Evolutionary conservation across 306 rosid genomes (phyloP).

Genomic region (Astragalus glycyphyllos): DNA sequence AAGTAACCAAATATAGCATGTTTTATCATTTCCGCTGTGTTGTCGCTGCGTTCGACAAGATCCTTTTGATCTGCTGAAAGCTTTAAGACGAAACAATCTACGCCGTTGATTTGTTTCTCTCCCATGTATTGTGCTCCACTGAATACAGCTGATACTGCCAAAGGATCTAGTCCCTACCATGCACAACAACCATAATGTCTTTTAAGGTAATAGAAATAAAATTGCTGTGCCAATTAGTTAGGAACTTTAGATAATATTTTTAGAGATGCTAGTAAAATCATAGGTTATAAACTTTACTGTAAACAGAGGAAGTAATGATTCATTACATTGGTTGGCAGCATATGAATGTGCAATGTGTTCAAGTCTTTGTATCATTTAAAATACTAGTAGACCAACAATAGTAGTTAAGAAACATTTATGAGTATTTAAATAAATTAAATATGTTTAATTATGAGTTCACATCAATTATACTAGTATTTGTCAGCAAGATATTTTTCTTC

Average conservation of each 20-base stretch:
- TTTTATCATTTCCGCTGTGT: conserved; percentile 93
- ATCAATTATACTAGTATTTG: not conserved
- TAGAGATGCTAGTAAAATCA: conserved; percentile 7
- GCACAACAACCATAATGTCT: not conserved
- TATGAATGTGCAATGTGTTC: conserved; percentile 5
- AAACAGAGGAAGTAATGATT: conserved; percentile 46
- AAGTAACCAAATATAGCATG: conserved; percentile 86
- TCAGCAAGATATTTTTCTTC: not conserved
- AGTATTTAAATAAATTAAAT: conserved; percentile 36
- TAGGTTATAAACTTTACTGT: not conserved
- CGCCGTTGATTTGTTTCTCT: conserved; percentile 70
- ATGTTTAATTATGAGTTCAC: conserved; percentile 19
- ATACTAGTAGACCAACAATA: not conserved
- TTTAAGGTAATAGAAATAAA: conserved; percentile 14
- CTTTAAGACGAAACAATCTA: conserved; percentile 80
- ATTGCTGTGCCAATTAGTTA: not conserved
- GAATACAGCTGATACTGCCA: conserved; percentile 79
- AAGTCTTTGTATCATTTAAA: conserved; percentile 29
- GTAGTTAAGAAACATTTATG: conserved; percentile 41
- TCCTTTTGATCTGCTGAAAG: conserved; percentile 79
- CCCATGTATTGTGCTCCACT: conserved; percentile 84
- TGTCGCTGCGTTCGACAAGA: conserved; percentile 75
- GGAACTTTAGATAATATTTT: not conserved
- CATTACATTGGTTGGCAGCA: conserved; percentile 46
- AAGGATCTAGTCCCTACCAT: conserved; percentile 83